Percentiles rank a stretch among this genome's conserved stretches.
Evolutionary conservation across 1,284 basidiomycete genomes (phyloP).

Genomic region (Takashimella tepidaria): DNA sequence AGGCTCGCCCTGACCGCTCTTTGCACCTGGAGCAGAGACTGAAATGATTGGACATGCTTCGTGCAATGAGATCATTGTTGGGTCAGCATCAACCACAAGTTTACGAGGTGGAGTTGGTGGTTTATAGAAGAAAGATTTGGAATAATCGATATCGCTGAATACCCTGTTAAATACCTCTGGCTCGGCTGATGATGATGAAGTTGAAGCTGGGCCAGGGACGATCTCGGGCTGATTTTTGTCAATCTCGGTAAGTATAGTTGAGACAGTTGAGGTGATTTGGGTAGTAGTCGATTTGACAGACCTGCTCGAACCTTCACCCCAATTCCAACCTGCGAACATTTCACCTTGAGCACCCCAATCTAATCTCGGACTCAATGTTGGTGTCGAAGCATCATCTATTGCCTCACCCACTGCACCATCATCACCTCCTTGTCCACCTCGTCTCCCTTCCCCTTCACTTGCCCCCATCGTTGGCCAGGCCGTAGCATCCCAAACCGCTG

Average conservation of each 20-base stretch:
- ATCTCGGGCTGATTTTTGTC: neutral
- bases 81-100: neutral
- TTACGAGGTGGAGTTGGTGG: conserved; percentile 38
- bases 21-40: neutral
- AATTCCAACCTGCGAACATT: conserved; percentile 39
- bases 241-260: neutral
- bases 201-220: neutral
- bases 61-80: neutral
- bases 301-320: neutral
- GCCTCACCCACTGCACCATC: too few relatives aligned
- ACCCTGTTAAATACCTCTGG: neutral
- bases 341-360: conserved; percentile 34
- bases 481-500: conserved; percentile 17
- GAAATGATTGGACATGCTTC: neutral
- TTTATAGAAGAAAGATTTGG: conserved; percentile 48
- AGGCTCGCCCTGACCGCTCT: too few relatives aligned
- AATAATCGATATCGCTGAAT: conserved; percentile 34
- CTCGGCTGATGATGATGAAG: neutral
- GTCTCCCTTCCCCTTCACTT: neutral
- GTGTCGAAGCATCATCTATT: conserved; percentile 12
- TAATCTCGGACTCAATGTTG: conserved; percentile 32
- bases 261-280: neutral
- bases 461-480: neutral
- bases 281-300: neutral
- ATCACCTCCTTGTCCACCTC: neutral